Evolutionary conservation across 495 filamentous ascomycete species (phyloP).

Genomic region (Hyaloscypha variabilis): DNA sequence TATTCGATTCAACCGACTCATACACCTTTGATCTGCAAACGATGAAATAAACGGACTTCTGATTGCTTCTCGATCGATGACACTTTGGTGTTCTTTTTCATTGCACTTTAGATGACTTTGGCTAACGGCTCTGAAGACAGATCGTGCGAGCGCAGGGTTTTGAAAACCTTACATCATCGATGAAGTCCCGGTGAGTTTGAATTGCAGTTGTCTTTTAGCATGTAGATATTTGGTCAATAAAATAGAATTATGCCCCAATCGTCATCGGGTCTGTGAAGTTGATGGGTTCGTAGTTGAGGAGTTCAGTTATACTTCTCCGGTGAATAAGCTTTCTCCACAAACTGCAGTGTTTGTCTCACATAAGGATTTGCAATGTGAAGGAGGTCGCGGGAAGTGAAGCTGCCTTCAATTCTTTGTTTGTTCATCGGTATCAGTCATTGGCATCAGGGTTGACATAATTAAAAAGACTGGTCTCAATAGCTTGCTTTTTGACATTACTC

Average conservation of each 20-base stretch:
- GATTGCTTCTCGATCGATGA: slow-evolving; percentile 33
- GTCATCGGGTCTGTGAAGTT: background rate
- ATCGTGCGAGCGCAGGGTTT: background rate
- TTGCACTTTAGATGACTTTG: background rate
- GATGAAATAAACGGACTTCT: slow-evolving; percentile 65
- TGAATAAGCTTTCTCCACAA: too few relatives aligned
- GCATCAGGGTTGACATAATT: too few relatives aligned
- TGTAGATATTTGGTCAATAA: background rate
- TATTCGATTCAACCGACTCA: slow-evolving; percentile 22
- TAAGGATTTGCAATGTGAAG: too few relatives aligned
- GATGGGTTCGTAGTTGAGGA: background rate
- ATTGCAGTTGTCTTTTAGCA: background rate
- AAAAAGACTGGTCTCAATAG: background rate
- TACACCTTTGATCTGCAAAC: slow-evolving; percentile 33
- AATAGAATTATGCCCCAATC: background rate
- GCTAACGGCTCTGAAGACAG: slow-evolving; percentile 6
- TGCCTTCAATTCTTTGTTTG: too few relatives aligned
- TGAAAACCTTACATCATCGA: background rate
- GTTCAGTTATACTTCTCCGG: background rate
- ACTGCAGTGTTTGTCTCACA: too few relatives aligned
- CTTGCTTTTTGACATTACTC: background rate
- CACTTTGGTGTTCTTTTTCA: slow-evolving; percentile 6
- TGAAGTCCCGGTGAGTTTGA: background rate
- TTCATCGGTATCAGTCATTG: too few relatives aligned
- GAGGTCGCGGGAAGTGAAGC: too few relatives aligned